A percentile compares a stretch with the other conserved stretches of the same genome.
Evolutionary conservation across 805 yeast species (phyloP).

Genomic region (Candida nemodendra): DNA sequence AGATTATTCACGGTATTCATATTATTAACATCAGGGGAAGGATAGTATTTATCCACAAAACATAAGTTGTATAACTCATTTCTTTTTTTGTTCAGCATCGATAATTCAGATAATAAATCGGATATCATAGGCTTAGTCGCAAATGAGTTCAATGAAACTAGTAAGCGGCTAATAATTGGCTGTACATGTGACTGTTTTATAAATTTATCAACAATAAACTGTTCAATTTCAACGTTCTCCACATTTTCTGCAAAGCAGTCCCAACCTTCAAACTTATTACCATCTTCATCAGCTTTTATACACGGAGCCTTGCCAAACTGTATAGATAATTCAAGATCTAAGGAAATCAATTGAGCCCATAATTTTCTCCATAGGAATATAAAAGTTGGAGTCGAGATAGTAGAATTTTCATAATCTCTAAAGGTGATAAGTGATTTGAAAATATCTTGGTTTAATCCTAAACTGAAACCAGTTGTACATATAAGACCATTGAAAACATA

Average conservation of each 20-base stretch:
- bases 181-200: slow-evolving; percentile 17
- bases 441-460: slow-evolving; percentile 48
- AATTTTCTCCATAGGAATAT: slow-evolving; percentile 29
- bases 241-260: slow-evolving; percentile 16
- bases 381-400: slow-evolving; percentile 15
- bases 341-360: slow-evolving; percentile 25
- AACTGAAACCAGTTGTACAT: slow-evolving; percentile 39
- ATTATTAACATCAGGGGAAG: not conserved
- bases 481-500: slow-evolving; percentile 37
- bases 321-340: slow-evolving; percentile 25
- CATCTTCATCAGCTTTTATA: slow-evolving; percentile 17
- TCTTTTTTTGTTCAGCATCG: slow-evolving; percentile 9
- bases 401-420: not conserved
- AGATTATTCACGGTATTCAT: slow-evolving; percentile 3
- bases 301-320: slow-evolving; percentile 24
- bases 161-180: slow-evolving; percentile 17
- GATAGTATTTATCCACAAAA: not conserved
- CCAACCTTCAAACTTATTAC: slow-evolving; percentile 14
- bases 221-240: slow-evolving; percentile 19
- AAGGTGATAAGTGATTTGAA: slow-evolving; percentile 8
- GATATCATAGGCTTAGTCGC: slow-evolving; percentile 19
- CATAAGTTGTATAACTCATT: slow-evolving; percentile 1
- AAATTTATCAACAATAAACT: slow-evolving; percentile 18
- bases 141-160: slow-evolving; percentile 22
- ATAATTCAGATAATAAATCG: slow-evolving; percentile 22